Percentiles rank a stretch among this genome's conserved stretches.
These are phyloP conservation scores for Alternaria infectoria DNA, from an alignment of 2,329 filamentous ascomycete species.

Conservation along the genomic window DNA sequence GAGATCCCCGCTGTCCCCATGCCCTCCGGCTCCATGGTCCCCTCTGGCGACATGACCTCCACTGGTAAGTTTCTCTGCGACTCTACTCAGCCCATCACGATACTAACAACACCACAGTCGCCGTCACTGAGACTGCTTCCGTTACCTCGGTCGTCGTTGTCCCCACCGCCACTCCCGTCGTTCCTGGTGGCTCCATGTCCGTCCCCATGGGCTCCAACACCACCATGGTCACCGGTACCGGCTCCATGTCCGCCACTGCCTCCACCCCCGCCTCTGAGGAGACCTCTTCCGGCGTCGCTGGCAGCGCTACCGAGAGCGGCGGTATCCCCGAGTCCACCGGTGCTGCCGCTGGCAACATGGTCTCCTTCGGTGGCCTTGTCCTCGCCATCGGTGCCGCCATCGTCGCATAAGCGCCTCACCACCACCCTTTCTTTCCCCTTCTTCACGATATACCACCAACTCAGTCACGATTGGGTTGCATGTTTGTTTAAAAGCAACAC, in stretches of 20 bases:
- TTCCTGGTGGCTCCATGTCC: slow-evolving; percentile 3
- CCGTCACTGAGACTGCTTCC: neutral
- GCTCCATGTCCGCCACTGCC: neutral
- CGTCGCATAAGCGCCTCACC: slow-evolving; percentile 32
- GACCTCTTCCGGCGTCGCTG: slow-evolving; percentile 7
- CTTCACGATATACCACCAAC: slow-evolving; percentile 8
- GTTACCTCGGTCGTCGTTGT: slow-evolving; percentile 6
- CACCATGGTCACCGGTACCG: slow-evolving; percentile 9
- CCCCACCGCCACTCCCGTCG: slow-evolving; percentile 17
- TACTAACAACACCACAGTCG: slow-evolving; percentile 7
- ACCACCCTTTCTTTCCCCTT: slow-evolving; percentile 2
- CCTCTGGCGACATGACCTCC: neutral
- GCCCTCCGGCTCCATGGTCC: neutral
- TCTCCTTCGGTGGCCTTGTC: slow-evolving; percentile 38
- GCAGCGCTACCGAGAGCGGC: slow-evolving; percentile 15
- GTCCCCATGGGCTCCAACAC: slow-evolving; percentile 18
- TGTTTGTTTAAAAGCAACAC: slow-evolving; percentile 7
- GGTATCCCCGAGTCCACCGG: slow-evolving; percentile 24
- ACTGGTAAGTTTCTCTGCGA: slow-evolving; percentile 3
- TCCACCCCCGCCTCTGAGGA: slow-evolving; percentile 1
- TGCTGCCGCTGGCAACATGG: slow-evolving; percentile 35
- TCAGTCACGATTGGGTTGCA: slow-evolving; percentile 5
- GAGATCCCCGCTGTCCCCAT: slow-evolving; percentile 1
- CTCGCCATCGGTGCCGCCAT: slow-evolving; percentile 36
- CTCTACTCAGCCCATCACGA: neutral